These are phyloP conservation scores for Tricholoma saponaceum DNA, from an alignment of 768 basidiomycete genomes.

Conservation along the genomic window DNA sequence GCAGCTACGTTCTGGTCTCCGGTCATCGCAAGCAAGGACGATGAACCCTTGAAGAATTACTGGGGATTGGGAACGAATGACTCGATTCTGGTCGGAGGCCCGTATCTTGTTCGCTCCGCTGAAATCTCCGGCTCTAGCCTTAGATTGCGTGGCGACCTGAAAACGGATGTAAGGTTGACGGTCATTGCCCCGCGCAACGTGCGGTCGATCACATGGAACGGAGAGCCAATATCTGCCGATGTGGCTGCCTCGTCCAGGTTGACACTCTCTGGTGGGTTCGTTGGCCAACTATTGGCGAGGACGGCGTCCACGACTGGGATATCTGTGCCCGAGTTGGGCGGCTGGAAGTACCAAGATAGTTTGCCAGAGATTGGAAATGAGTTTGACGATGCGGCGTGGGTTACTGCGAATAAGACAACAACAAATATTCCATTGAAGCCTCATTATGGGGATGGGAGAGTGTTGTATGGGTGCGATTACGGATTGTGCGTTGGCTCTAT, in stretches of 20 bases:
- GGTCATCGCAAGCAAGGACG: slow-evolving; percentile 39
- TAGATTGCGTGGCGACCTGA: slow-evolving; percentile 65
- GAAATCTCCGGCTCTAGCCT: slow-evolving; percentile 46
- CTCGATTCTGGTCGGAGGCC: slow-evolving; percentile 62
- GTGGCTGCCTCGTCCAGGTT: slow-evolving; percentile 25
- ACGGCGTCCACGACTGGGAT: slow-evolving; percentile 25
- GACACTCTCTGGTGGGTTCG: slow-evolving; percentile 42
- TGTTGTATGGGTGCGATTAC: slow-evolving; percentile 87
- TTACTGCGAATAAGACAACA: slow-evolving; percentile 60
- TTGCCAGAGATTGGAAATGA: slow-evolving; percentile 59
- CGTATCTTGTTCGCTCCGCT: slow-evolving; percentile 60
- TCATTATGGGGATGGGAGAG: slow-evolving; percentile 66
- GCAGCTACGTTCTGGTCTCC: slow-evolving; percentile 79
- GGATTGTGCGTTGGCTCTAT: slow-evolving; percentile 56
- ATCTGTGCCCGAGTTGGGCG: slow-evolving; percentile 43
- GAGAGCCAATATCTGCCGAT: slow-evolving; percentile 37
- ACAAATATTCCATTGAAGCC: slow-evolving; percentile 73
- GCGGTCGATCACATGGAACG: slow-evolving; percentile 70
- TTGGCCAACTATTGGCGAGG: slow-evolving; percentile 38
- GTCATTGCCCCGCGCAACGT: slow-evolving; percentile 59
- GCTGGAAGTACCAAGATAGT: slow-evolving; percentile 76
- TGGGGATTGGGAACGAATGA: slow-evolving; percentile 74
- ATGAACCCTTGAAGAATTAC: slow-evolving; percentile 49
- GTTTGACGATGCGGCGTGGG: slow-evolving; percentile 68
- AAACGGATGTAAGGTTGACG: slow-evolving; percentile 50